Percentiles rank a stretch among this genome's conserved stretches.
Conservation (phyloP, 495 filamentous ascomycete species). For the Penicillium verhagenii region DNA sequence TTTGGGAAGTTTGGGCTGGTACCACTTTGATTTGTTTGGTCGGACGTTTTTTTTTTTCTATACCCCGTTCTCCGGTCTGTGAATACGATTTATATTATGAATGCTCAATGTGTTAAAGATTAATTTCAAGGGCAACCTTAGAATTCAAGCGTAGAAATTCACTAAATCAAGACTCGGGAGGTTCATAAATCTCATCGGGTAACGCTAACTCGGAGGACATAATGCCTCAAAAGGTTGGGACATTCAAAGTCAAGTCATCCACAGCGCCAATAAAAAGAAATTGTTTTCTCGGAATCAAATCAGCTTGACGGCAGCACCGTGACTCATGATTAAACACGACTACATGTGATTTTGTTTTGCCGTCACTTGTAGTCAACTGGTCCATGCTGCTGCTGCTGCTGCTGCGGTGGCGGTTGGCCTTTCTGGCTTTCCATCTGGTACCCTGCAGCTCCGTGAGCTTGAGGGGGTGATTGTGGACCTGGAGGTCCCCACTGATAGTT, state of each 20-base stretch:
- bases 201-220: neutral
- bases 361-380: constrained; percentile 16
- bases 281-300: neutral
- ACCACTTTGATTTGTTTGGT: neutral
- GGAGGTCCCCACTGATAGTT: constrained; percentile 20
- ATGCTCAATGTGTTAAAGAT: no score
- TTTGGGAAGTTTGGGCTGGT: neutral
- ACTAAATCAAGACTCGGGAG: neutral
- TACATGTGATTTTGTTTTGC: neutral
- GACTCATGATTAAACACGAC: neutral
- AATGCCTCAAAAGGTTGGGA: no score
- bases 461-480: constrained; percentile 20
- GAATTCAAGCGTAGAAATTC: no score
- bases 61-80: neutral
- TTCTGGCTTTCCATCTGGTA: neutral
- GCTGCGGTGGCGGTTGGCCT: constrained; percentile 4
- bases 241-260: neutral
- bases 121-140: neutral
- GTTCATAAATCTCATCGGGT: no score
- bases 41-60: constrained; percentile 3
- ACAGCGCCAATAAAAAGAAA: neutral
- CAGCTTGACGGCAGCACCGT: neutral
- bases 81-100: neutral
- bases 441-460: constrained; percentile 16
- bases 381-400: constrained; percentile 3